phyloP scores from a whole-genome alignment of 2,329 filamentous ascomycete species.

The Alternaria metachromatica region DNA sequence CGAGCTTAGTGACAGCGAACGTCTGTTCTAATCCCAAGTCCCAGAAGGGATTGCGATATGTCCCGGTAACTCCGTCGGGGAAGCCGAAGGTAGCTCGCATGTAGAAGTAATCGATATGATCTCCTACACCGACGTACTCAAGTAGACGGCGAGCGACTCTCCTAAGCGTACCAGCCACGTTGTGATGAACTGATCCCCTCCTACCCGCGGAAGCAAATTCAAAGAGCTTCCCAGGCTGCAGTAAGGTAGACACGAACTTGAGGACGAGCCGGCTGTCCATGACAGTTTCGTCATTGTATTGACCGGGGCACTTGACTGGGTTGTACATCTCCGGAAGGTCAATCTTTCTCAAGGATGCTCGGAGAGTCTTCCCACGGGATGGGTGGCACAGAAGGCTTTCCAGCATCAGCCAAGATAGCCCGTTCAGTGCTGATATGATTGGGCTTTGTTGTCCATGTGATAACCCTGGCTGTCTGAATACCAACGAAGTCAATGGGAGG shows the following conservation, averaged over 20 bases:
- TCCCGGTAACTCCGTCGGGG: background rate
- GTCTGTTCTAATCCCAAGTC: background rate
- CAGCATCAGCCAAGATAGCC: background rate
- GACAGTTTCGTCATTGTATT: background rate
- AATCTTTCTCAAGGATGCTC: background rate
- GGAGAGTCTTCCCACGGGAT: background rate
- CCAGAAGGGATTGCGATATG: background rate
- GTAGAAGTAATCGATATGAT: background rate
- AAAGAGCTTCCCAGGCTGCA: background rate
- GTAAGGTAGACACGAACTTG: background rate
- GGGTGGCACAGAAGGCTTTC: background rate
- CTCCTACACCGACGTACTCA: background rate
- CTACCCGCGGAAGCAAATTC: background rate
- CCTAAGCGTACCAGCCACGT: background rate
- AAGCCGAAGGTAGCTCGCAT: background rate
- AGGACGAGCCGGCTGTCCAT: background rate
- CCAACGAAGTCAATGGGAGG: background rate
- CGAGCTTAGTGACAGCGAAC: background rate
- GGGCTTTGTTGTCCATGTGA: background rate
- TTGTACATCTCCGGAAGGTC: background rate
- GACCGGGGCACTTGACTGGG: background rate
- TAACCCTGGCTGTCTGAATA: background rate
- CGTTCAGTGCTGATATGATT: background rate
- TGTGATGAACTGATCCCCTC: background rate
- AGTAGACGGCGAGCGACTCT: background rate